These are phyloP conservation scores for Helotiales sp. DNA, from an alignment of 2,329 filamentous ascomycete genomes.

Conservation along the genomic window DNA sequence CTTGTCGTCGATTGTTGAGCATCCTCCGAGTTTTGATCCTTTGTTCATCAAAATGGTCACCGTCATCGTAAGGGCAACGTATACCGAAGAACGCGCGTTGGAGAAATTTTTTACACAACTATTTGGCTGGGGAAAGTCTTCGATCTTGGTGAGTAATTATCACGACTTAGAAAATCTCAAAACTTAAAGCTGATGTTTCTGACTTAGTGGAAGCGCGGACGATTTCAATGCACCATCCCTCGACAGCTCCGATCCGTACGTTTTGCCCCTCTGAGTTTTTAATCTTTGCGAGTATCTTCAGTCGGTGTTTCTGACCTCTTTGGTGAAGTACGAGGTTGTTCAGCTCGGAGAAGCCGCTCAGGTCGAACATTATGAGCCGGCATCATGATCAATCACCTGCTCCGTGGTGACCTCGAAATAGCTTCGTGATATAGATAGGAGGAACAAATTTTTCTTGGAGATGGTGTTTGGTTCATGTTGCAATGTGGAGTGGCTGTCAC, in stretches of 20 bases:
- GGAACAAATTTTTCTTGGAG: too few species aligned
- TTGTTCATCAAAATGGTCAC: neutral
- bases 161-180: neutral
- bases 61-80: neutral
- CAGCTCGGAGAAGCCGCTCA: neutral
- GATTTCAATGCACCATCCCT: constrained; percentile 8
- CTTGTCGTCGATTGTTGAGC: too few species aligned
- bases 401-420: too few species aligned
- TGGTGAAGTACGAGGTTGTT: neutral
- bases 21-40: too few species aligned
- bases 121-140: neutral
- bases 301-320: neutral
- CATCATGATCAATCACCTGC: too few species aligned
- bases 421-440: too few species aligned
- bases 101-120: constrained; percentile 4
- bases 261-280: too few species aligned
- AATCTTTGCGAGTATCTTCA: neutral
- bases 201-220: constrained; percentile 6
- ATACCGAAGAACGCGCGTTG: constrained; percentile 8
- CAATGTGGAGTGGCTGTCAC: too few species aligned
- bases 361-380: constrained; percentile 2
- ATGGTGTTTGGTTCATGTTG: too few species aligned
- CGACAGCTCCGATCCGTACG: too few species aligned
- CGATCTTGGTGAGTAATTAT: neutral
- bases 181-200: neutral